Evolutionary conservation across 805 yeast genomes (phyloP), one percentile per base, ranked within the genome.

Genomic region (Isabelozyma gotoi): DNA sequence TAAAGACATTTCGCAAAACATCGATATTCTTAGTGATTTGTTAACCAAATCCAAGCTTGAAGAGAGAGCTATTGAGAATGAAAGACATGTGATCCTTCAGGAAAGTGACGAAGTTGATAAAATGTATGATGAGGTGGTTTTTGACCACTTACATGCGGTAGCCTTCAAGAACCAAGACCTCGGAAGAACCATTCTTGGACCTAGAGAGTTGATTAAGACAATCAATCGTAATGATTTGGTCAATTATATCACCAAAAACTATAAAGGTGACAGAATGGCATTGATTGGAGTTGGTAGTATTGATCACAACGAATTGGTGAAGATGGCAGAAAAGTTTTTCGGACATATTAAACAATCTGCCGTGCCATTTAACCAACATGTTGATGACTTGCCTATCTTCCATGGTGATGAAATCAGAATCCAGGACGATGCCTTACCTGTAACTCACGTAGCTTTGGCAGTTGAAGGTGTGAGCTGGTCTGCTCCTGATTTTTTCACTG

Each of bases 381-480:
- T 88, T 37, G 81, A 78, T n/a, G 85, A 80, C 45, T 62, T 85
- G 36, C 97, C 98, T 4, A 73, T 77, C 14, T 94, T 94, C 62
- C 71, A 81, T 49, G 92, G 96, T 36, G 92, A 90, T 45, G 97
- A 94, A 65, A 81, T 86, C 46, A 83, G 90, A 56, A 78, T 90
- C 44, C 84, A 84, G 54, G 97, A 94, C 55, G 81, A 81, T 49
- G 73, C 94, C 1, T 68, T 94, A 57, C 96, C 97, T 24, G 82
- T 82, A 6, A 90, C 97, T 1, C 95, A 94, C 67, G 80, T 91
- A 43, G 99, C 97, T 4, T 70, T 94, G 41, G 94, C 97, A 10
- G 84, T 94, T n/a, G 98, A 94, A 73, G 98, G 99, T 55, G 97
- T 91, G 18, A 85, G 96, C 32, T 94, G 99, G 99, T 85, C 87